phyloP scores from a whole-genome alignment of 2,329 filamentous ascomycete genomes.

The Phyllosticta citribraziliensis region DNA sequence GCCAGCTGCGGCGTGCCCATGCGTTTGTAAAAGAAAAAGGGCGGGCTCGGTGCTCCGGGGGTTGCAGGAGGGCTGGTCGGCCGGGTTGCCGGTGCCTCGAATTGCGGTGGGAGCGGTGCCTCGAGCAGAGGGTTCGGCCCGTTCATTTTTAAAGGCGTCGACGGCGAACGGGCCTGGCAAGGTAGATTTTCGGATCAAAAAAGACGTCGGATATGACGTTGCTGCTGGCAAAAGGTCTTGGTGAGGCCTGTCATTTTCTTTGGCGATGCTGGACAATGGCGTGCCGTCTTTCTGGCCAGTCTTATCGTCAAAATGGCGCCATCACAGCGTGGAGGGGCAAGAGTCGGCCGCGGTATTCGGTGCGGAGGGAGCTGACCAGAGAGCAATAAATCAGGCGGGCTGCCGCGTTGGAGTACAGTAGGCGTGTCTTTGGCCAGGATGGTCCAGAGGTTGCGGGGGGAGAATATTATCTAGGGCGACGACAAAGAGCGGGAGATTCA shows the following conservation, averaged over 20 bases:
- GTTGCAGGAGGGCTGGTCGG: slow-evolving; percentile 29
- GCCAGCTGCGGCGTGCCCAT: slow-evolving; percentile 20
- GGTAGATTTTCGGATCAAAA: neutral
- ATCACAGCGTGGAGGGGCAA: slow-evolving; percentile 1
- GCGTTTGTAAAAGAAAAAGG: slow-evolving; percentile 26
- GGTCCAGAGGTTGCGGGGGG: neutral
- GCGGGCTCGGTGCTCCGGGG: slow-evolving; percentile 23
- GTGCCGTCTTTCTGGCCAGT: neutral
- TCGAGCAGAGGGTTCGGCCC: slow-evolving; percentile 14
- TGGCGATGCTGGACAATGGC: neutral
- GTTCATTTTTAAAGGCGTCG: slow-evolving; percentile 18
- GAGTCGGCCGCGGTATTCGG: neutral
- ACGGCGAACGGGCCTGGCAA: neutral
- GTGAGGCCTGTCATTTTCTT: slow-evolving; percentile 1
- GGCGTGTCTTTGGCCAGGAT: neutral
- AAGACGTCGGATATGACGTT: neutral
- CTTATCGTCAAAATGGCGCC: neutral
- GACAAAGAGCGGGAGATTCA: slow-evolving; percentile 1
- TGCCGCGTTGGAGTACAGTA: neutral
- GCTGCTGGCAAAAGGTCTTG: neutral
- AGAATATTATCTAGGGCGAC: neutral
- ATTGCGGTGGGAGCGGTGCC: slow-evolving; percentile 11
- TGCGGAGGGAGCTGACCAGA: neutral
- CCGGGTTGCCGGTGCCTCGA: slow-evolving; percentile 20
- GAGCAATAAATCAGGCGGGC: neutral